Evolutionary conservation across 768 basidiomycete genomes (phyloP), one percentile per base, ranked within the genome.

Genomic region (Suillus luteus): DNA sequence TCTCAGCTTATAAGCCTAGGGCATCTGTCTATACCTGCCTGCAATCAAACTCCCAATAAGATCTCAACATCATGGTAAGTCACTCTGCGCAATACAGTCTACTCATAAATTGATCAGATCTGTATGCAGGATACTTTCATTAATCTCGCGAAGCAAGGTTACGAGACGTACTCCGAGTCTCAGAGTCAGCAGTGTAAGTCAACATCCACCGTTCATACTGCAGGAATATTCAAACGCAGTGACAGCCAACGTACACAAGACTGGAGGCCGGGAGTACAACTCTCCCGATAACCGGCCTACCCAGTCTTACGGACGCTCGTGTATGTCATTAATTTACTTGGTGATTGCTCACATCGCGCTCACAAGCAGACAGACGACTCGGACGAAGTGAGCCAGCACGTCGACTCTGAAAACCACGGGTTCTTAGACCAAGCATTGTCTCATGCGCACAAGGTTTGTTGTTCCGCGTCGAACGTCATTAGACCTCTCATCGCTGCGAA

Each of bases 61-160:
- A 40, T 63, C 52, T 58, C 41, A 24, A 46, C 59, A 19, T 37
- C 64, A 75, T 75, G 73, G 73, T 75, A 64, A 57, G 73, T 55
- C 31, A 1, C n/a, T 22, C 37, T 12, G 12, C 64, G 1, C 44
- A n/a, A 1, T 15, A 46, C 65, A 37, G 67, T n/a, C 38, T 37
- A 33, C 33, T 9, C 33, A 61, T 35, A 14, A 17, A 44, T 14
- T 43, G 19, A 54, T 54, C 1, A 12, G 19, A 27, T 31, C 5
- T 38, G 15, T 41, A 27, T 15, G 15, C 9, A 90, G 91, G 90
- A 91, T 65, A 81, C 73, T 64, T 83, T 93, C 69, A 81, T 91
- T 43, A 85, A 85, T 63, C 73, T 93, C 68, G 92, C 90, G 11
- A 88, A 92, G 75, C 74, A 92, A 75, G 85, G 86, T 66, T 74